phyloP scores from a whole-genome alignment of 768 basidiomycete species.

The Phallus indusiatus region DNA sequence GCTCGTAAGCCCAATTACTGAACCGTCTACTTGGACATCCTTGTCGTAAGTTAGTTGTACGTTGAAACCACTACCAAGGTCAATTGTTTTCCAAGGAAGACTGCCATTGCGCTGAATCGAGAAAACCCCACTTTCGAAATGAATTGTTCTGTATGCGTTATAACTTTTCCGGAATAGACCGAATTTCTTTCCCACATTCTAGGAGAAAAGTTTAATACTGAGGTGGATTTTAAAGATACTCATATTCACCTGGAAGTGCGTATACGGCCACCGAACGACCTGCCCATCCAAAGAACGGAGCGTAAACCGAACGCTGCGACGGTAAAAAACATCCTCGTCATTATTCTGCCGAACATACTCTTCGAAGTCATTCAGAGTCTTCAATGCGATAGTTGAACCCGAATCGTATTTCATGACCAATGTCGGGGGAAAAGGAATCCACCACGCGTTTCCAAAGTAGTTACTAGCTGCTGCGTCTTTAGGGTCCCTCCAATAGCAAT shows the following conservation, averaged over 20 bases:
- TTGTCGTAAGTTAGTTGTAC: slow-evolving; percentile 50
- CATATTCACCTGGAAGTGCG: slow-evolving; percentile 39
- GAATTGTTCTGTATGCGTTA: slow-evolving; percentile 36
- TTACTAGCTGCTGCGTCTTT: slow-evolving; percentile 29
- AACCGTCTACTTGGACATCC: slow-evolving; percentile 37
- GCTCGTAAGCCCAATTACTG: slow-evolving; percentile 52
- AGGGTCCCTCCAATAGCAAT: slow-evolving; percentile 55
- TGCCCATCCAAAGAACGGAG: slow-evolving; percentile 59
- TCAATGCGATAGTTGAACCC: slow-evolving; percentile 40
- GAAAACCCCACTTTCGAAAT: slow-evolving; percentile 39
- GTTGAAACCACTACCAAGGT: slow-evolving; percentile 62
- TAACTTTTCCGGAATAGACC: slow-evolving; percentile 43
- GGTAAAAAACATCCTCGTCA: slow-evolving; percentile 33
- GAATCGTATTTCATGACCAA: slow-evolving; percentile 64
- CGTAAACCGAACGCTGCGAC: slow-evolving; percentile 50
- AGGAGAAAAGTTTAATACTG: background rate
- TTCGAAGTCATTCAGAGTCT: slow-evolving; percentile 41
- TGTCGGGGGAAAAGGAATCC: slow-evolving; percentile 71
- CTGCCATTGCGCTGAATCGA: slow-evolving; percentile 44
- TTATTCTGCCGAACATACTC: slow-evolving; percentile 56
- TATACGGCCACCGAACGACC: slow-evolving; percentile 54
- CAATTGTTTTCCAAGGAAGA: slow-evolving; percentile 39
- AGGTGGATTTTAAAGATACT: background rate
- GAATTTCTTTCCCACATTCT: slow-evolving; percentile 39
- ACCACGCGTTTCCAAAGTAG: slow-evolving; percentile 71